These are phyloP conservation scores for Boletus insuetus DNA, from an alignment of 768 basidiomycete genomes.

Conservation along the genomic window DNA sequence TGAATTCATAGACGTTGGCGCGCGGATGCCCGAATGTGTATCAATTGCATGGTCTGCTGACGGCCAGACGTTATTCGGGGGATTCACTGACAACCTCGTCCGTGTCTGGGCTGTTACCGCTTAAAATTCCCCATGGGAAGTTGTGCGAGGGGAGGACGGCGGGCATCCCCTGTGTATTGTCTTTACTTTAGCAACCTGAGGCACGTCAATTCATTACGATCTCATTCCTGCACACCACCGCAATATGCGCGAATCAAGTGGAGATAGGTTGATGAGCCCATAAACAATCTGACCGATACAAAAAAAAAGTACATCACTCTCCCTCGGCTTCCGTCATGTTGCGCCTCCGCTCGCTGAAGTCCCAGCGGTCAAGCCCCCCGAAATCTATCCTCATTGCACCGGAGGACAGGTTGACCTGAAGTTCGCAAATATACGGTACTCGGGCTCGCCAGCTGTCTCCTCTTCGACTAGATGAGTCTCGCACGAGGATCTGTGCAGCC, in stretches of 20 bases:
- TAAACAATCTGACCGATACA: neutral
- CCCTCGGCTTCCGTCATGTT: constrained; percentile 58
- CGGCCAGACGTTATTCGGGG: constrained; percentile 95
- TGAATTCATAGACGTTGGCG: constrained; percentile 76
- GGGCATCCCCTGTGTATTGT: constrained; percentile 22
- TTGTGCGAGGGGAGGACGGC: constrained; percentile 13
- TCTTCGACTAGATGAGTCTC: constrained; percentile 36
- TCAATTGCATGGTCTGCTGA: constrained; percentile 99
- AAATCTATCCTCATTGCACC: constrained; percentile 70
- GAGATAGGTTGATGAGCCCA: neutral
- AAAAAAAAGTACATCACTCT: neutral
- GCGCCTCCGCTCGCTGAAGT: constrained; percentile 56
- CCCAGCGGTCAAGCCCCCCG: constrained; percentile 74
- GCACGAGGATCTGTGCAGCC: neutral
- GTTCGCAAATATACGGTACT: constrained; percentile 65
- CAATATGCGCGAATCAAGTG: neutral
- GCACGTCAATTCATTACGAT: constrained; percentile 21
- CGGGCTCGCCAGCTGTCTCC: constrained; percentile 82
- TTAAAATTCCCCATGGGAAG: constrained; percentile 32
- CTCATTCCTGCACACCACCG: constrained; percentile 4
- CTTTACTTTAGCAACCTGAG: constrained; percentile 21
- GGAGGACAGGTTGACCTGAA: constrained; percentile 63
- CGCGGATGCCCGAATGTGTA: constrained; percentile 86
- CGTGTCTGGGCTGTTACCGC: constrained; percentile 85
- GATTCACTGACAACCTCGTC: constrained; percentile 93